phyloP scores from a whole-genome alignment of 2,329 filamentous ascomycete species.

The Cadophora sp. region DNA sequence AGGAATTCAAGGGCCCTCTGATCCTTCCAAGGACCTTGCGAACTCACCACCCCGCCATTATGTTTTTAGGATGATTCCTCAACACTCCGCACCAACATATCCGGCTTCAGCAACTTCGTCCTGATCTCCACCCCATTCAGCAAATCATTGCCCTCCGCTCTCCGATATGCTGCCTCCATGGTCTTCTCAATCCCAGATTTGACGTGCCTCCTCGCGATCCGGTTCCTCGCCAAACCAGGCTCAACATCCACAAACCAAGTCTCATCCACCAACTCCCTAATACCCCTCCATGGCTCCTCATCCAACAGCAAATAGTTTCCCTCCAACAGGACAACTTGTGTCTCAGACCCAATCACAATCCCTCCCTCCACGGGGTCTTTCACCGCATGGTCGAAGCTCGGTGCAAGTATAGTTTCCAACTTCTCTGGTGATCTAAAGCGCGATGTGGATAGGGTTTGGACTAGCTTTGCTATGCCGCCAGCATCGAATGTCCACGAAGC shows the following conservation, averaged over 20 bases:
- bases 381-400: conserved; percentile 78
- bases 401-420: conserved; percentile 59
- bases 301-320: conserved; percentile 77
- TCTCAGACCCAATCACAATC: conserved; percentile 64
- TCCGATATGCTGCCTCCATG: conserved; percentile 70
- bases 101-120: conserved; percentile 61
- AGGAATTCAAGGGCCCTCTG: not conserved
- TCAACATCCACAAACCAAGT: conserved; percentile 81
- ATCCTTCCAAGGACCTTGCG: not conserved
- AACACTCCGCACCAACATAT: conserved; percentile 70
- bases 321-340: conserved; percentile 75
- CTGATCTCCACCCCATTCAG: conserved; percentile 84
- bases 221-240: conserved; percentile 69
- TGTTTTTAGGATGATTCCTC: conserved; percentile 60
- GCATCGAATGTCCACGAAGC: conserved; percentile 96
- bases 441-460: conserved; percentile 50
- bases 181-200: conserved; percentile 76
- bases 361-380: conserved; percentile 77
- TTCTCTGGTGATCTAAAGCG: conserved; percentile 19
- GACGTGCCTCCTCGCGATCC: conserved; percentile 78
- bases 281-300: conserved; percentile 69
- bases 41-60: not conserved
- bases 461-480: conserved; percentile 69
- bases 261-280: conserved; percentile 72
- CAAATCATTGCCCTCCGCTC: conserved; percentile 84